A percentile compares a stretch with the other conserved stretches of the same genome.
These are phyloP conservation scores for Geranomyces michiganensis DNA, from an alignment of 192 early-diverging fungal species.

Conservation along the genomic window DNA sequence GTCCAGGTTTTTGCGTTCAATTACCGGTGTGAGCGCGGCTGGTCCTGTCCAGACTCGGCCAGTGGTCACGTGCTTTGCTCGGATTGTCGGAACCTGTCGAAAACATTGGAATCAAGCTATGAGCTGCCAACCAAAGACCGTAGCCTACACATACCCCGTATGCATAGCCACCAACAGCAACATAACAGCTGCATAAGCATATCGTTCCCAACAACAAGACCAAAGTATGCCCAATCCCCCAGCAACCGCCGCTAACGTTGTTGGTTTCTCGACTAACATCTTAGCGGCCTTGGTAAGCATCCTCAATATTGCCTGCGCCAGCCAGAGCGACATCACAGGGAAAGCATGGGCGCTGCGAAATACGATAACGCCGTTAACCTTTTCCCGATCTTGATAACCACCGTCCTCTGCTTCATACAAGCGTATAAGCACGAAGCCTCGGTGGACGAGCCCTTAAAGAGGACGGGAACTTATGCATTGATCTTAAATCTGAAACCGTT, in stretches of 20 bases:
- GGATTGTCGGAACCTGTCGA: too few species aligned
- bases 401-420: not conserved
- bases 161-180: too few species aligned
- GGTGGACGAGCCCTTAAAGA: too few species aligned
- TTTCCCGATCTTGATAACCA: not conserved
- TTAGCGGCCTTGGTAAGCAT: not conserved
- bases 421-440: not conserved
- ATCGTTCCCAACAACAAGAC: too few species aligned
- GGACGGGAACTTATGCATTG: not conserved
- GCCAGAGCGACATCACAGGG: not conserved
- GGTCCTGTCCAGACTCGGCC: too few species aligned
- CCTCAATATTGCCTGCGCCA: not conserved
- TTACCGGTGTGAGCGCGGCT: too few species aligned
- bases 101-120: too few species aligned
- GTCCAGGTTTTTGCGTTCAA: too few species aligned
- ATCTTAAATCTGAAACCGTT: not conserved
- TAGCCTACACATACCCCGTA: too few species aligned
- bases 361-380: not conserved
- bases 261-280: not conserved
- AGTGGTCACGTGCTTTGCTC: too few species aligned
- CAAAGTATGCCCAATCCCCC: not conserved
- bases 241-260: not conserved
- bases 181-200: too few species aligned
- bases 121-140: too few species aligned
- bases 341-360: conserved; percentile 1